phyloP scores from a whole-genome alignment of 1,139 yeast species.

The Kurtzmaniella quercitrusa region DNA sequence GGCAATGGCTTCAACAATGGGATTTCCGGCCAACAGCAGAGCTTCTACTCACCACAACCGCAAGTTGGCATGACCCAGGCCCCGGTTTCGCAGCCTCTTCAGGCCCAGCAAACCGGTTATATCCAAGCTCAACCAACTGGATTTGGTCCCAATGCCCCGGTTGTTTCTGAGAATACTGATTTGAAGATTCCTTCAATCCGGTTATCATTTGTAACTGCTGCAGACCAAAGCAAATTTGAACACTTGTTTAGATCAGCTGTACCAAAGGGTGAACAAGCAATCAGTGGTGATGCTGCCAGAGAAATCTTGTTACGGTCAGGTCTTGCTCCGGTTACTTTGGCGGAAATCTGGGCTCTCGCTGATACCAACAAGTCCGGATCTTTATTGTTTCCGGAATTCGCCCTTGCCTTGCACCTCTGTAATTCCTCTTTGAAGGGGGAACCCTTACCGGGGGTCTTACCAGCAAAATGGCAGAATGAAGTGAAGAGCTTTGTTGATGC shows the following conservation, averaged over 20 bases:
- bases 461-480: conserved; percentile 72
- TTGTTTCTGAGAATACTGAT: conserved; percentile 31
- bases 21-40: conserved; percentile 16
- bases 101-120: conserved; percentile 30
- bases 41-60: conserved; percentile 19
- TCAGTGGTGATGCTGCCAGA: conserved; percentile 75
- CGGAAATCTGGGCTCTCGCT: conserved; percentile 86
- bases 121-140: conserved; percentile 39
- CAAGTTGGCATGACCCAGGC: conserved; percentile 17
- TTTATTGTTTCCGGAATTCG: conserved; percentile 89
- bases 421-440: conserved; percentile 75
- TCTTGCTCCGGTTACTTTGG: conserved; percentile 68
- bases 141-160: conserved; percentile 22
- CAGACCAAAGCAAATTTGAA: conserved; percentile 84
- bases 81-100: conserved; percentile 13
- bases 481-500: conserved; percentile 86
- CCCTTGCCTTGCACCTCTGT: conserved; percentile 86
- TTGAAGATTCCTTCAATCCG: conserved; percentile 63
- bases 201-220: conserved; percentile 76
- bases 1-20: conserved; percentile 15
- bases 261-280: conserved; percentile 70
- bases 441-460: conserved; percentile 67
- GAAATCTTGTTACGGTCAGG: conserved; percentile 79
- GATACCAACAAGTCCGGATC: conserved; percentile 86
- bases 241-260: conserved; percentile 75